A percentile compares a stretch with the other conserved stretches of the same genome.
Evolutionary conservation across 371 early-diverging fungal genomes (phyloP).

Genomic region (Zychaea mexicana): DNA sequence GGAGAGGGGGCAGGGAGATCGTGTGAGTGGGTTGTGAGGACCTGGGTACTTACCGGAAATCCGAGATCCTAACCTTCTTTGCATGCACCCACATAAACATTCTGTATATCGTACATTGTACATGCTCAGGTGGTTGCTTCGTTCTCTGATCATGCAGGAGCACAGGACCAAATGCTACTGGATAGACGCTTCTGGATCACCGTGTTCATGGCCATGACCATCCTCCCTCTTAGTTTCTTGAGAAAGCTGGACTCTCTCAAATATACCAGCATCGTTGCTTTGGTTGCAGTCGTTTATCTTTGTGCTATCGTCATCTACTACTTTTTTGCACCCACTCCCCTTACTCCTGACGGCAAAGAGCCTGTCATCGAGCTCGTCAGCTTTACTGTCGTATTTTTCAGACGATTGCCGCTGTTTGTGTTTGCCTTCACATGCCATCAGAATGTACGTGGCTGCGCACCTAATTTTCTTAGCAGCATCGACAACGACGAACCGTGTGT

Average conservation of each 20-base stretch:
- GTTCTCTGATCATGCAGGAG: conserved; percentile 20
- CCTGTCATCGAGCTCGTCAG: conserved; percentile 52
- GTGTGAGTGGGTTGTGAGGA: too few relatives aligned
- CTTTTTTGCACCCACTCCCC: conserved; percentile 60
- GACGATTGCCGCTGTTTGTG: conserved; percentile 94
- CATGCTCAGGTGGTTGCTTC: conserved; percentile 37
- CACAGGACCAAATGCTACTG: conserved; percentile 35
- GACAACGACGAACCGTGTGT: too few relatives aligned
- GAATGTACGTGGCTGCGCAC: conserved; percentile 87
- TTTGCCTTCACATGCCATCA: conserved; percentile 98
- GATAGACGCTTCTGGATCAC: conserved; percentile 89
- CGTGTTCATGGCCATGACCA: conserved; percentile 61
- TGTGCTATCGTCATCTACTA: conserved; percentile 85
- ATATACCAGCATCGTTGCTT: conserved; percentile 92
- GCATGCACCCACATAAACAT: too few relatives aligned
- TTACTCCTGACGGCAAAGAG: conserved; percentile 12
- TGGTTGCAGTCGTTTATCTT: conserved; percentile 90
- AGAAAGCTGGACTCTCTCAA: conserved; percentile 90
- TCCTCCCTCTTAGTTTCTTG: conserved; percentile 84
- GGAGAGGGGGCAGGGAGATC: too few relatives aligned
- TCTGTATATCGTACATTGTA: too few relatives aligned
- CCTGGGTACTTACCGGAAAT: too few relatives aligned
- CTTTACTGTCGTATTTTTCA: conserved; percentile 73
- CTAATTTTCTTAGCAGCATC: too few relatives aligned
- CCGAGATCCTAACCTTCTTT: too few relatives aligned